Evolutionary conservation across 129 eudicot species (phyloP).

Genomic region (Flaveria linearis): DNA sequence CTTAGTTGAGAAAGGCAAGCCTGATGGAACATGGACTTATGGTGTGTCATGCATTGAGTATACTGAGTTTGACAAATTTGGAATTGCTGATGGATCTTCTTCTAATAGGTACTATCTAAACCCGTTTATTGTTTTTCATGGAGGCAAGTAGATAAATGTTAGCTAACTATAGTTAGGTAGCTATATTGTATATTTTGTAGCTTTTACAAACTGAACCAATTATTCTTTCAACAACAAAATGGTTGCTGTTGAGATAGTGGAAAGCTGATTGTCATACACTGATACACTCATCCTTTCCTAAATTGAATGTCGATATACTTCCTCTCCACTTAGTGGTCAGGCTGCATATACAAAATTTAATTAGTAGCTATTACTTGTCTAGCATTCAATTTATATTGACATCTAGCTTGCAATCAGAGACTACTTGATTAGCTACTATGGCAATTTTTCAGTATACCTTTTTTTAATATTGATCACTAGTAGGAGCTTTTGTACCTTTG

Average conservation of each 20-base stretch:
- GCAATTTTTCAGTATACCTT: not conserved
- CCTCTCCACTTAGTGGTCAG: not conserved
- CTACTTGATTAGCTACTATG: not conserved
- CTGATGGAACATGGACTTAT: slow-evolving; percentile 84
- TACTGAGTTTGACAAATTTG: slow-evolving; percentile 97
- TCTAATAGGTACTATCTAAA: slow-evolving; percentile 50
- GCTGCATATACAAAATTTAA: not conserved
- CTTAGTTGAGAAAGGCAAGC: slow-evolving; percentile 63
- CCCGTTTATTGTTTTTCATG: slow-evolving; percentile 16
- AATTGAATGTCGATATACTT: slow-evolving; percentile 14
- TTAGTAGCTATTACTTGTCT: slow-evolving; percentile 1
- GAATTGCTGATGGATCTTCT: slow-evolving; percentile 58
- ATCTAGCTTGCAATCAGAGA: not conserved
- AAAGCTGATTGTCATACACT: slow-evolving; percentile 11
- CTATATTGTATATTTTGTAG: slow-evolving; percentile 5
- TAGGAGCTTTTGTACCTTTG: not conserved
- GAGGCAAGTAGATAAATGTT: slow-evolving; percentile 20
- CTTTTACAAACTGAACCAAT: slow-evolving; percentile 4
- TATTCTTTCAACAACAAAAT: not conserved
- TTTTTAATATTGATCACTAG: slow-evolving; percentile 9
- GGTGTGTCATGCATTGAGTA: slow-evolving; percentile 94
- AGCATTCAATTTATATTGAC: not conserved
- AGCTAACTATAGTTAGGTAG: slow-evolving; percentile 13
- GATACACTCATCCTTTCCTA: slow-evolving; percentile 5
- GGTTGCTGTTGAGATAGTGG: slow-evolving; percentile 13